Evolutionary conservation across 371 early-diverging fungal species (phyloP).

Genomic region (Choanephora cucurbitarum): DNA sequence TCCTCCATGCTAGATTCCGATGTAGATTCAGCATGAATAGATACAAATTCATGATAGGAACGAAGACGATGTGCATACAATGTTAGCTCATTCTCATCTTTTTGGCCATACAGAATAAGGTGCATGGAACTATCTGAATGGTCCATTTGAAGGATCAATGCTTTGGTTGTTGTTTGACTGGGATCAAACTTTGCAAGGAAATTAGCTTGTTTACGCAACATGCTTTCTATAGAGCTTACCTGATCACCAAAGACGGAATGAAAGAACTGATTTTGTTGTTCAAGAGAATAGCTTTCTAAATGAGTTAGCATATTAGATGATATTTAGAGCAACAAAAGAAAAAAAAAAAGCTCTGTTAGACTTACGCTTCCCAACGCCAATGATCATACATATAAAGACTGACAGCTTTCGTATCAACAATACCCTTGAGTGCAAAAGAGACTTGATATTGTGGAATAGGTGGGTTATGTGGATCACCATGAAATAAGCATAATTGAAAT

Average conservation of each 20-base stretch:
- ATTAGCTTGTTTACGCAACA: too few relatives aligned
- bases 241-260: background rate
- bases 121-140: background rate
- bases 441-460: background rate
- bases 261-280: background rate
- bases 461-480: background rate
- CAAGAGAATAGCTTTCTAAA: background rate
- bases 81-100: background rate
- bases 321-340: too few relatives aligned
- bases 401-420: background rate
- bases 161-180: conserved; percentile 11
- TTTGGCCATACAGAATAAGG: background rate
- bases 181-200: conserved; percentile 4
- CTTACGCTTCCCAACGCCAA: background rate
- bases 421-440: background rate
- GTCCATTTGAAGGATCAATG: conserved; percentile 8
- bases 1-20: background rate
- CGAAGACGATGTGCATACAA: background rate
- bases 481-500: background rate
- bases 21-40: background rate
- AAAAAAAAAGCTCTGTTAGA: background rate
- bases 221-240: background rate
- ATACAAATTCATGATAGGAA: background rate
- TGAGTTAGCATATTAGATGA: too few relatives aligned
- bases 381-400: background rate